Evolutionary conservation across 257 asterid species (phyloP).

Genomic region (Solanum sparsipilum): DNA sequence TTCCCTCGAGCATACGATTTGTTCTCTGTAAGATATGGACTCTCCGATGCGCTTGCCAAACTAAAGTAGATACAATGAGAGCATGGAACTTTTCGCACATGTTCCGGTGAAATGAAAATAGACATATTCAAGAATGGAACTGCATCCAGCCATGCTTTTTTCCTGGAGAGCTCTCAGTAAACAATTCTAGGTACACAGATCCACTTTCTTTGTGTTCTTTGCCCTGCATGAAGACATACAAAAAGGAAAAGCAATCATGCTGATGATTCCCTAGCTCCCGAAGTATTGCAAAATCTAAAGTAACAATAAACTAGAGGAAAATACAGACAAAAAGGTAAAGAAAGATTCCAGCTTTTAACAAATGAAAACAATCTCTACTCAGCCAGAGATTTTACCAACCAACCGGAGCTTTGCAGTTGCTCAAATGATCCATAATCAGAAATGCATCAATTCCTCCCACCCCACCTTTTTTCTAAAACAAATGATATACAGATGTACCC

Average conservation of each 20-base stretch:
- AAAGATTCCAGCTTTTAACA: not conserved
- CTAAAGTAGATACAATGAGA: not conserved
- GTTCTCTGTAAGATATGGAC: not conserved
- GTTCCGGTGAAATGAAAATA: not conserved
- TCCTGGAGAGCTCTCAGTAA: not conserved
- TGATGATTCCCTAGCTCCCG: not conserved
- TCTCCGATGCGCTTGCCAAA: not conserved
- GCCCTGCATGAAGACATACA: not conserved
- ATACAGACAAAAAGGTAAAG: not conserved
- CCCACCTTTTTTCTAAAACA: not conserved
- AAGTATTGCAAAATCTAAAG: not conserved
- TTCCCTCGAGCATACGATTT: not conserved
- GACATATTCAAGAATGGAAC: not conserved
- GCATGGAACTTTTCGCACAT: not conserved
- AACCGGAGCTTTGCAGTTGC: not conserved
- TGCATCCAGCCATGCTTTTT: not conserved
- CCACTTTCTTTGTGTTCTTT: not conserved
- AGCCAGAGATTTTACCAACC: not conserved
- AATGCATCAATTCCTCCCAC: not conserved
- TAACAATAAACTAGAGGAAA: not conserved
- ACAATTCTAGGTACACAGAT: not conserved
- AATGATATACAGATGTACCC: not conserved
- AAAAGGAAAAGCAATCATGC: not conserved
- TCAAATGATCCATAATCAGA: not conserved
- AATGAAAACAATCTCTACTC: not conserved